A percentile compares a stretch with the other conserved stretches of the same genome.
Conservation (phyloP, 129 eudicot genomes). For the Flaveria ramosissima region DNA sequence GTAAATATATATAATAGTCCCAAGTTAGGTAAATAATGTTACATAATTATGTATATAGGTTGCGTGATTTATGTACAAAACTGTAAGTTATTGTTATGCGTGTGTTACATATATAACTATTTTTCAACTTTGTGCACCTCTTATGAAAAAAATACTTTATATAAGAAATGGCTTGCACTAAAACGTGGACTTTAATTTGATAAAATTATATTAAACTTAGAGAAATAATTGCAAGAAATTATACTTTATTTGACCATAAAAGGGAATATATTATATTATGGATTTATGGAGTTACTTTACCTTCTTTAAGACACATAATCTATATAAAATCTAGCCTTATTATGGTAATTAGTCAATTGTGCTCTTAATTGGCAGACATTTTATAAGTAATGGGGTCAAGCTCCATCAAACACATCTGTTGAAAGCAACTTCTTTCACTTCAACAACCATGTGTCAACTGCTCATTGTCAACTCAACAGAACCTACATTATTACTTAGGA, state of each 20-base stretch:
- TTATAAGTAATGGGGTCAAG: background rate
- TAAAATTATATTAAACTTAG: background rate
- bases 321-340: constrained; percentile 3
- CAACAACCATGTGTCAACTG: constrained; percentile 13
- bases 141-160: no score
- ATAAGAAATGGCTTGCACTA: no score
- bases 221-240: background rate
- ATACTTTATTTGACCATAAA: constrained; percentile 10
- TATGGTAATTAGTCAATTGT: constrained; percentile 18
- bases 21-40: no score
- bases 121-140: no score
- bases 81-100: no score
- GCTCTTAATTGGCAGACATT: constrained; percentile 13
- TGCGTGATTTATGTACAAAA: no score
- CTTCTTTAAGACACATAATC: constrained; percentile 4
- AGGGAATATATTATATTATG: background rate
- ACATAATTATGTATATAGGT: no score
- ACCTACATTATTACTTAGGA: constrained; percentile 8
- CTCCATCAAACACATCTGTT: constrained; percentile 1
- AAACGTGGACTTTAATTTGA: background rate
- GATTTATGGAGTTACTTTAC: background rate
- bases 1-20: no score
- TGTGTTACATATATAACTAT: no score
- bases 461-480: constrained; percentile 8
- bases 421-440: constrained; percentile 17